A percentile compares a stretch with the other conserved stretches of the same genome.
These are phyloP conservation scores for Podaxis carcinomalis DNA, from an alignment of 768 basidiomycete genomes.

Conservation along the genomic window DNA sequence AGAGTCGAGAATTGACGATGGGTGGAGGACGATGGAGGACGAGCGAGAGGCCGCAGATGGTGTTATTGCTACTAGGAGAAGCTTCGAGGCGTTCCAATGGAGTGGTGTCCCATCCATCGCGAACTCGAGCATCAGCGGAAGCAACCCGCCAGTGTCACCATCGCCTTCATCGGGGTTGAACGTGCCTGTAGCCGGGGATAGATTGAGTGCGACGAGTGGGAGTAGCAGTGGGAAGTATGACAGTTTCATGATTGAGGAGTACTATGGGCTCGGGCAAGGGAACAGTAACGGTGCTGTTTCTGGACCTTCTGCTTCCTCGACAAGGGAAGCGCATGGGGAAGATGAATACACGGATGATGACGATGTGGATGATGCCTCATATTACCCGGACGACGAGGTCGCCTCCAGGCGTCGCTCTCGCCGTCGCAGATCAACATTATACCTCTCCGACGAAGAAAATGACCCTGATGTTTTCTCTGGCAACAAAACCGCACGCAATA, in stretches of 20 bases:
- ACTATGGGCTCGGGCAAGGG: conserved; percentile 3
- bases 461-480: background rate
- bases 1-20: conserved; percentile 10
- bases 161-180: background rate
- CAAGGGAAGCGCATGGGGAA: background rate
- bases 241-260: conserved; percentile 10
- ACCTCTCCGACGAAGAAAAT: background rate
- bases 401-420: background rate
- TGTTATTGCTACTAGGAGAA: conserved; percentile 3
- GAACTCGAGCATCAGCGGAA: background rate
- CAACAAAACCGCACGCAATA: conserved; percentile 11
- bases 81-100: conserved; percentile 2
- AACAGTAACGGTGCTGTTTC: background rate
- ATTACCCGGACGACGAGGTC: conserved; percentile 6
- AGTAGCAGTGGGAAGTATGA: background rate
- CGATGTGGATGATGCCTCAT: conserved; percentile 3
- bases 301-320: background rate
- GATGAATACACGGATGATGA: background rate
- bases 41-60: background rate
- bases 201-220: background rate
- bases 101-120: background rate
- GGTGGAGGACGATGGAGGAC: background rate
- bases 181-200: background rate
- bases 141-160: background rate
- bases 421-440: background rate